Percentiles rank a stretch among this genome's conserved stretches.
Evolutionary conservation across 2,329 filamentous ascomycete genomes (phyloP).

Genomic region (Colletotrichum sp.): DNA sequence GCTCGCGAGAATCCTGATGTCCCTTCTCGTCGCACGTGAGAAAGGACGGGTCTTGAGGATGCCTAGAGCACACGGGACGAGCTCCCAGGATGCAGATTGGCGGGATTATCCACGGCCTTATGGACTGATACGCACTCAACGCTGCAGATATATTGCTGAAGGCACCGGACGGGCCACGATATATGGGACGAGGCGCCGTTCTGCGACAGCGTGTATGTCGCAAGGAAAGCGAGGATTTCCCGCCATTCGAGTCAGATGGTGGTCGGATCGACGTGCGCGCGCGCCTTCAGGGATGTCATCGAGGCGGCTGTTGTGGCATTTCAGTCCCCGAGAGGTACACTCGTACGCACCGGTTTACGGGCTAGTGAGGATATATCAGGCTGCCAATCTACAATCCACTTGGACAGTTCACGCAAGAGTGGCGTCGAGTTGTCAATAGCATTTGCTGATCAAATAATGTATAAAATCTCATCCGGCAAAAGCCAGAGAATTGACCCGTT

Average conservation of each 20-base stretch:
- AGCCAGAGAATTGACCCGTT: background rate
- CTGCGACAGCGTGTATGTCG: background rate
- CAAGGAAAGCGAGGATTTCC: background rate
- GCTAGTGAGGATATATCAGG: background rate
- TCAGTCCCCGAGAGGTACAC: background rate
- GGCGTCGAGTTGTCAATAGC: background rate
- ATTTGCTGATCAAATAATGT: background rate
- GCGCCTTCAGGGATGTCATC: background rate
- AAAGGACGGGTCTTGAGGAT: background rate
- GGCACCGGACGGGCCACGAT: background rate
- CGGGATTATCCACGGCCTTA: background rate
- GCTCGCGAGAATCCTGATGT: background rate
- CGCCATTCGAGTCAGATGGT: background rate
- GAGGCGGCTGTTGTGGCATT: background rate
- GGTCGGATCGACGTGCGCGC: background rate
- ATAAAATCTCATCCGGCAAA: background rate
- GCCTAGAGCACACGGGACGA: background rate
- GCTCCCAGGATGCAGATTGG: background rate
- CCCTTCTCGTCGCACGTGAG: background rate
- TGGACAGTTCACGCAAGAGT: background rate
- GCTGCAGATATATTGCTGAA: background rate
- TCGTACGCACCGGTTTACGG: background rate
- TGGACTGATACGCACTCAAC: background rate
- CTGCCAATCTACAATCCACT: background rate
- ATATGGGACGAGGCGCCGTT: background rate